Evolutionary conservation across 768 basidiomycete species (phyloP), one percentile per base, ranked within the genome.

Genomic region (Boletellus emodensis): DNA sequence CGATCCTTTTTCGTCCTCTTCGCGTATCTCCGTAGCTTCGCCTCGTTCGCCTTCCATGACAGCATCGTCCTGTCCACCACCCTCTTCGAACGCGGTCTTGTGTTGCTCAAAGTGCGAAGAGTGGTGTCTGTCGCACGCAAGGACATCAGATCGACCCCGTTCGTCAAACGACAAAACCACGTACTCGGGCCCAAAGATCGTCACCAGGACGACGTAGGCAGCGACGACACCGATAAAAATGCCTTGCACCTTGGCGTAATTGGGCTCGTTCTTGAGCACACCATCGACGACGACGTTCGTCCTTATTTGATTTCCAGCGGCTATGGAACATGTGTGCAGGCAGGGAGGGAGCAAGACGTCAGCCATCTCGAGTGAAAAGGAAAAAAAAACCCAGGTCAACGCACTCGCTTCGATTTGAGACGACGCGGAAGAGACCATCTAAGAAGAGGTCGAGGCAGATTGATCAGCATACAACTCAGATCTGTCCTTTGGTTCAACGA

Each of bases 201-300:
- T 85, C 58, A 90, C 77, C 58, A 91, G 24, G 34, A 95, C 61
- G 32, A 90, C 80, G 56, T 86, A 94, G 0, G 82, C 86, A 0
- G 87, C 78, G 14, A 96, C 85, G 18, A 79, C 73, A 15, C 93
- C 93, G 40, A 96, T 84, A 36, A 96, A 74, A 62, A 96, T 93
- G n/a, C 87, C 90, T 72, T 90, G 87, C 9, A 90, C 89, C 9
- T 66, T 87, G 3, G 84, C 86, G 57, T 89, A 90, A 61, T 90
- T 78, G 3, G 82, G 68, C 0, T 83, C 83, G 15, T 59, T 60
- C 14, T 64, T 68, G 3, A 66, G 58, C 5, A 53, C 43, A 1
- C 81, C 82, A 13, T 70, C 51, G 38, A 57, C 49, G 9, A 68
- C 53, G 44, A 87, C 66, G 3, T 72, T 81, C 0, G 80, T 87